phyloP scores from a whole-genome alignment of 495 filamentous ascomycete genomes.

The Penicillium pancosmium region DNA sequence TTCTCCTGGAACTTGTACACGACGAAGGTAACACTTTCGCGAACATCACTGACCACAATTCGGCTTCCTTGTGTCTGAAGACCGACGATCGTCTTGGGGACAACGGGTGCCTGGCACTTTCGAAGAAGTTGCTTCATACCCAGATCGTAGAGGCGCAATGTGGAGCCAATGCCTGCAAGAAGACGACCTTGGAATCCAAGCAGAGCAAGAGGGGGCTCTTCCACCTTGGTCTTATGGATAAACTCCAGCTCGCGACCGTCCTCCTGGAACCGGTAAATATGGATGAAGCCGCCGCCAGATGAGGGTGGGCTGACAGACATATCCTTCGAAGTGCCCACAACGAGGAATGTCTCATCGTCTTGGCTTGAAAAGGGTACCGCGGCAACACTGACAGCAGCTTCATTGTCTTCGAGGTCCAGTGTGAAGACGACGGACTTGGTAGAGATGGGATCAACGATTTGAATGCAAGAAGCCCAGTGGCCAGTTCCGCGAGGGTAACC shows the following conservation, averaged over 20 bases:
- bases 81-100: constrained; percentile 79
- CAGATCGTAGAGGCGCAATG: constrained; percentile 85
- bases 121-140: constrained; percentile 88
- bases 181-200: constrained; percentile 90
- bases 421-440: constrained; percentile 72
- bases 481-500: constrained; percentile 81
- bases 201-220: constrained; percentile 85
- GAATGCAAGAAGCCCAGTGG: constrained; percentile 95
- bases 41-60: constrained; percentile 88
- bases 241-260: constrained; percentile 87
- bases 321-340: constrained; percentile 92
- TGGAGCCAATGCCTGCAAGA: constrained; percentile 78
- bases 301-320: constrained; percentile 75
- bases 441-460: constrained; percentile 79
- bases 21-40: constrained; percentile 86
- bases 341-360: constrained; percentile 85
- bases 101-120: constrained; percentile 81
- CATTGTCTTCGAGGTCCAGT: constrained; percentile 85
- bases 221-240: constrained; percentile 92
- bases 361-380: constrained; percentile 83
- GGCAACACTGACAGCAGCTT: constrained; percentile 85
- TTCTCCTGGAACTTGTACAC: constrained; percentile 95
- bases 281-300: constrained; percentile 78
- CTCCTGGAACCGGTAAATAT: constrained; percentile 89
- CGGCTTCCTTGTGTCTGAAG: constrained; percentile 90